phyloP scores from a whole-genome alignment of 73 alveolate species.

The Paramecium pentaurelia region DNA sequence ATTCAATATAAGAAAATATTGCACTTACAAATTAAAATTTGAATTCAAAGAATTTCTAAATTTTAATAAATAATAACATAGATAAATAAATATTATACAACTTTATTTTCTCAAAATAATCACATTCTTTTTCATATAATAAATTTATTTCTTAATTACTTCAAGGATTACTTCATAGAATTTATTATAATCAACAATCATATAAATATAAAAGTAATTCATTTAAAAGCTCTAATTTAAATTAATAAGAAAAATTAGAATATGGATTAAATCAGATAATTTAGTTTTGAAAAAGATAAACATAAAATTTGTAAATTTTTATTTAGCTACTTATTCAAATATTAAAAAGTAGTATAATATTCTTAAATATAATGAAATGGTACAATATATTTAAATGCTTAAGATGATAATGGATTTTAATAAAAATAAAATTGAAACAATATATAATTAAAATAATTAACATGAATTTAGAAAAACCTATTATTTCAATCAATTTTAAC shows the following conservation, averaged over 20 bases:
- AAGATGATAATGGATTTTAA: conserved; percentile 14
- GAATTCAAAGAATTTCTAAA: too few relatives aligned
- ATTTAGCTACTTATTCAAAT: conserved; percentile 54
- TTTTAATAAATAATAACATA: too few relatives aligned
- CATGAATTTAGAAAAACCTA: not conserved
- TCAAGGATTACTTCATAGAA: not conserved
- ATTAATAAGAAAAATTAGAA: not conserved
- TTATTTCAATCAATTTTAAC: not conserved
- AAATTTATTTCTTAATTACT: not conserved
- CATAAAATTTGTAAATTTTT: conserved; percentile 53
- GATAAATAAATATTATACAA: too few relatives aligned
- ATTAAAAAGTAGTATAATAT: conserved; percentile 12
- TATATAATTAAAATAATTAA: not conserved
- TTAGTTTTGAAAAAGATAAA: not conserved
- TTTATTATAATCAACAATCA: too few relatives aligned
- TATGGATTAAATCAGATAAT: not conserved
- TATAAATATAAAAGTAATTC: too few relatives aligned
- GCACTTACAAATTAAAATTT: too few relatives aligned
- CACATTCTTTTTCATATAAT: too few relatives aligned
- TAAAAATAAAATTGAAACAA: not conserved
- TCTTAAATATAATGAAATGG: not conserved
- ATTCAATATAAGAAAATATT: too few relatives aligned
- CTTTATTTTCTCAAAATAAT: too few relatives aligned
- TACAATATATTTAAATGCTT: not conserved
- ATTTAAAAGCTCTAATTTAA: not conserved